These are phyloP conservation scores for Chenopodium quinoa DNA, from an alignment of 148 eudicot genomes.

Conservation along the genomic window DNA sequence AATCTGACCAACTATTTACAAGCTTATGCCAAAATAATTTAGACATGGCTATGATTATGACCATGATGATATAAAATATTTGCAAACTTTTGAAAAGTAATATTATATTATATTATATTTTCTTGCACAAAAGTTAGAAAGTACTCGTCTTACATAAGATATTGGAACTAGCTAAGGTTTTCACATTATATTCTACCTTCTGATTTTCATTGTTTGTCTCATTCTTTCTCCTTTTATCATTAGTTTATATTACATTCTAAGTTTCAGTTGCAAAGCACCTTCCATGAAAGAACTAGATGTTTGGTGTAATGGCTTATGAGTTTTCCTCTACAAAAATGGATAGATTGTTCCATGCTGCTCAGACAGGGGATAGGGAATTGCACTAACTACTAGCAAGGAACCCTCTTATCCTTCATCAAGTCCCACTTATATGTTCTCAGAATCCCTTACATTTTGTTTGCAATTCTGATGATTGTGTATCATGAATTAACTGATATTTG, in stretches of 20 bases:
- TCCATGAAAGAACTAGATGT: neutral
- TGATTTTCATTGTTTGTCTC: neutral
- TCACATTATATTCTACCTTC: neutral
- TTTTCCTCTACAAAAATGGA: slow-evolving; percentile 21
- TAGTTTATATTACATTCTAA: neutral
- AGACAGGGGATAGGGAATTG: slow-evolving; percentile 32
- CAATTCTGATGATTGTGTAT: neutral
- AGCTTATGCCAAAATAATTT: neutral
- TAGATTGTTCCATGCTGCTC: slow-evolving; percentile 28
- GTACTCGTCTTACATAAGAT: neutral
- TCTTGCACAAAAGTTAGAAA: neutral
- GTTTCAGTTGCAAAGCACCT: neutral
- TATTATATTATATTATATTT: neutral
- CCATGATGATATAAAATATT: neutral
- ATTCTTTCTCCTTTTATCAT: neutral
- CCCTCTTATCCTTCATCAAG: slow-evolving; percentile 32
- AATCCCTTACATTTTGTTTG: slow-evolving; percentile 41
- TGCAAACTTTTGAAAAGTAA: neutral
- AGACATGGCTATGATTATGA: neutral
- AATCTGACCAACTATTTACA: neutral
- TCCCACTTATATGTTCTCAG: slow-evolving; percentile 23
- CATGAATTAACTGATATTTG: neutral
- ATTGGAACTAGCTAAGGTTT: neutral
- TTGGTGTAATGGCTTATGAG: neutral
- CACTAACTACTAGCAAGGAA: slow-evolving; percentile 24